These are phyloP conservation scores for Petrea volubilis DNA, from an alignment of 257 asterid species.

Conservation along the genomic window DNA sequence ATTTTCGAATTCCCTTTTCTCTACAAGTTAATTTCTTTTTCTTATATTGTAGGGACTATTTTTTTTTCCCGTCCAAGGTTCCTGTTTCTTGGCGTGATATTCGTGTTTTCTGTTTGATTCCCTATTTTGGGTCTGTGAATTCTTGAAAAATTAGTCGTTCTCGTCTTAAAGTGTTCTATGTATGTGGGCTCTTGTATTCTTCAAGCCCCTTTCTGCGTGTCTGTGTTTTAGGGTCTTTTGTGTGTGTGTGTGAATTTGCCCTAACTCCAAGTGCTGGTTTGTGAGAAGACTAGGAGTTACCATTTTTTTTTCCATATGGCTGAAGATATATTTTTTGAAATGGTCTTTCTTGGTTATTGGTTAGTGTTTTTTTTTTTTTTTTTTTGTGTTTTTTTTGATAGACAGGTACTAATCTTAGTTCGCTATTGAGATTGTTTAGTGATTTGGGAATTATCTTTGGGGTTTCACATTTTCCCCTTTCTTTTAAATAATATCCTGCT, in stretches of 20 bases:
- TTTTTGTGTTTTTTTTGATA: neutral
- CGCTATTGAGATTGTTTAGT: neutral
- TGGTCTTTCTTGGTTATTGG: constrained; percentile 2
- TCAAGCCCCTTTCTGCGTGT: neutral
- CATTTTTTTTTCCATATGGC: neutral
- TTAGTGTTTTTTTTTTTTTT: neutral
- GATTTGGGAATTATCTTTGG: neutral
- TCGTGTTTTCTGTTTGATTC: constrained; percentile 33
- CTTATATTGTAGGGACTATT: neutral
- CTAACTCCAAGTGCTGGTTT: constrained; percentile 7
- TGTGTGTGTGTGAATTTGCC: neutral
- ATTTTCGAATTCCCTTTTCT: constrained; percentile 2
- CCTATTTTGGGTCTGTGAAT: constrained; percentile 18
- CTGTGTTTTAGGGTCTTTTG: neutral
- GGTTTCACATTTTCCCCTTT: neutral
- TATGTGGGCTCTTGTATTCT: neutral
- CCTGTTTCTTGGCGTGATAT: constrained; percentile 18
- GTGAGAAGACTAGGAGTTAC: neutral
- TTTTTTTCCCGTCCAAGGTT: neutral
- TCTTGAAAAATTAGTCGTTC: neutral
- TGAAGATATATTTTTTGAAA: constrained; percentile 2
- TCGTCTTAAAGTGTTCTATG: neutral
- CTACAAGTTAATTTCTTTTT: neutral
- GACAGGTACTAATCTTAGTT: neutral
- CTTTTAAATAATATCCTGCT: neutral